phyloP scores from a whole-genome alignment of 1,284 basidiomycete genomes.

The Ganoderma leucocontextum region DNA sequence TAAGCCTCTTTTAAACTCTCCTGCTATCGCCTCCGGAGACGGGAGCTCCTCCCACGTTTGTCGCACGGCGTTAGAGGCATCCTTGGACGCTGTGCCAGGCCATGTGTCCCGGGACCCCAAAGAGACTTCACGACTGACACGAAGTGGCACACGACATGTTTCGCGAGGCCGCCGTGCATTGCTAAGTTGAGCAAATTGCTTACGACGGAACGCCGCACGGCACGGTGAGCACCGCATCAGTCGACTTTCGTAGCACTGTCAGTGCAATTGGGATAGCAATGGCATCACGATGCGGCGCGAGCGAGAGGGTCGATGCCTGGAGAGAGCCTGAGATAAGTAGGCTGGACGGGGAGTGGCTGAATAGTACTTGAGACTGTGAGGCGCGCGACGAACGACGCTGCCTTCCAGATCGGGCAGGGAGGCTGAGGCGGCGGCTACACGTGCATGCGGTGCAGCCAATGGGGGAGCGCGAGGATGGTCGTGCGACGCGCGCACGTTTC shows the following conservation, averaged over 20 bases:
- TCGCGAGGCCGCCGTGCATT: background rate
- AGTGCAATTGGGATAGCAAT: background rate
- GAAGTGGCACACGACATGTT: conserved; percentile 4
- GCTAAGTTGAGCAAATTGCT: background rate
- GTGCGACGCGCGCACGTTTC: conserved; percentile 47
- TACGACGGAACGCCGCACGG: background rate
- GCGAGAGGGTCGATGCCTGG: background rate
- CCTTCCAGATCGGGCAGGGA: conserved; percentile 33
- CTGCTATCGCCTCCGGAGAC: background rate
- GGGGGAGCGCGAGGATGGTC: conserved; percentile 37
- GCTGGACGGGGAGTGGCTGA: background rate
- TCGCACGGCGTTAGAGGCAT: conserved; percentile 2
- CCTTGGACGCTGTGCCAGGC: background rate
- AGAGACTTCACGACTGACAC: background rate
- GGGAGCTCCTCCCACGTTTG: background rate
- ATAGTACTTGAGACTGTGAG: background rate
- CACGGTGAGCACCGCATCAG: background rate
- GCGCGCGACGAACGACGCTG: conserved; percentile 25
- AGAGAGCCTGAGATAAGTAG: background rate
- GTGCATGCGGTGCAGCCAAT: conserved; percentile 42
- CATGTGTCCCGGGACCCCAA: background rate
- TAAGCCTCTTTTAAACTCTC: background rate
- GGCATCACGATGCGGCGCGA: background rate
- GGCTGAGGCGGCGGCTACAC: conserved; percentile 34
- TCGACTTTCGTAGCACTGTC: background rate